Base-by-base conservation (phyloP, 108 stramenopile species). In the Chaetoceros muelleri region DNA sequence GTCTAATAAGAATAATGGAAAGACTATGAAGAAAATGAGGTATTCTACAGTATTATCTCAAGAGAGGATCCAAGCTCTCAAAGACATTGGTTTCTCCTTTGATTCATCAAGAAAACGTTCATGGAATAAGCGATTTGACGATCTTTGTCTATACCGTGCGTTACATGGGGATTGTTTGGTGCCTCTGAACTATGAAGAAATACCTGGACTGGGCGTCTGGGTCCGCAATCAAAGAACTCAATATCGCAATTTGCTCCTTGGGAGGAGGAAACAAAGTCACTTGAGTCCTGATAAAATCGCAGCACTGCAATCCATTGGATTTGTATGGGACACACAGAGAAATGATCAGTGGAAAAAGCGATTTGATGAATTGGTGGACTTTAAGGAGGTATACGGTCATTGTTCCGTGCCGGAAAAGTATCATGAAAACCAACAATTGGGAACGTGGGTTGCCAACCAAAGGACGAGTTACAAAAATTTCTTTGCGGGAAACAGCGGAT, bases 381-480 rank as follows among this genome's bases (percentile, higher is more conserved):
- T 65, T 58, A 47, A 52, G 10, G 21, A 57, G 8, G 34, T 26
- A 25, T 46, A 48, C 21, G 68, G 66, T 30, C 48, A 64, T 49
- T 27, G 67, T 29, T 40, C 76, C 49, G 80, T 81, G n/a, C 80
- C 80, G 20, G 67, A 76, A 57, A 53, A 74, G 31, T 68, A 68
- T 28, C 28, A 44, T 28, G 46, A 59, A 0, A 71, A 73, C 53
- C 31, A 30, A 30, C 25, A 53, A 18, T 30, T 81, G 17, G 75
- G 80, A 21, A 63, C 62, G 22, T 81, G 80, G 80, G 65, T 65
- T 26, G 71, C 69, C 69, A 76, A 74, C 49, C 75, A 74, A 60
- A 66, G 80, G 0, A 64, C 67, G 20, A 13, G 8, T 10, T 74
- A 81, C 46, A 55, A 65, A 34, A 49, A 47, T 18, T 48, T 63